Base-by-base conservation (phyloP, 257 asterid species). In the Solanum appendiculatum region DNA sequence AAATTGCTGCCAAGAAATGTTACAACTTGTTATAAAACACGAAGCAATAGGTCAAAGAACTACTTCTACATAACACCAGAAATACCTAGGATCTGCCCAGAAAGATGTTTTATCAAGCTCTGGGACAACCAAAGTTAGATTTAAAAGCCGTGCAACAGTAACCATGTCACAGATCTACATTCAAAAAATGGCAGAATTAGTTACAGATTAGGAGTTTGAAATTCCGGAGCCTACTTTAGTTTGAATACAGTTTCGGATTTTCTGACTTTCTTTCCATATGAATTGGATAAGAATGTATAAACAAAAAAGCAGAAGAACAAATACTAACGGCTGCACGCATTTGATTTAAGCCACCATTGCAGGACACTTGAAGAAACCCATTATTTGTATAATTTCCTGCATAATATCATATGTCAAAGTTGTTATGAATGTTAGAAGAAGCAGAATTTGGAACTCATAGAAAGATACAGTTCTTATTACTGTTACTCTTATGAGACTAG, bases 11-110 rank as follows among this genome's bases (percentile, higher is more conserved):
- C 92, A 80, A 56, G 66, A 85, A 88, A 85, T 69, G 48, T 51
- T 40, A 73, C 36, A 86, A 51, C 78, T 64, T 74, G 54, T 86
- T 82, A 69, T 29, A 72, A 33, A 80, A 77, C 13, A 64, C 63
- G 9, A 42, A 88, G 46, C 27, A 56, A 60, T 21, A 81, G 69
- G 74, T 34, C 58, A 29, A 9, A 21, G 42, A 70, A 13, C 18
- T 48, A 85, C 66, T 33, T 83, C 86, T 56, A 18, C 18, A 85
- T 31, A 56, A 86, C 86, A 89, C 44, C 5, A 29, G 48, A 87
- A 88, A 51, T 94, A 97, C 99, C 99, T 97, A 74, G 95, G 98
- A 90, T 97, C 99, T 85, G 99, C 94, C 99, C 99, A 97, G 91
- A 97, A 97, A 64, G 99, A 96, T 88, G 94, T 90, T 93, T 96